These are phyloP conservation scores for Fraxinus sp. DNA, from an alignment of 305 asterid species.

Conservation along the genomic window DNA sequence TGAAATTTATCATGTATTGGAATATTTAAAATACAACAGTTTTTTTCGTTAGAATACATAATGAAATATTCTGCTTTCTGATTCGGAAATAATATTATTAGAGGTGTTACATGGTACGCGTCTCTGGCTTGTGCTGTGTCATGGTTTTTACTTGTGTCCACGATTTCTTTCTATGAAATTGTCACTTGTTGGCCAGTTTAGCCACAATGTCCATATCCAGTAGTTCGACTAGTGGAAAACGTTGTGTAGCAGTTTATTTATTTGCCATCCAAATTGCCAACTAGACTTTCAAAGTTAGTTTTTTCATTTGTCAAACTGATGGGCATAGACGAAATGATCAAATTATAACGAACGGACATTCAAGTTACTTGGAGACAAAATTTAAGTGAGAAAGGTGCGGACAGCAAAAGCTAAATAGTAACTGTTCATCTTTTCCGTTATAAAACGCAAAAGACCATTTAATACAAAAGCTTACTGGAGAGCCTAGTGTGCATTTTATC, in stretches of 20 bases:
- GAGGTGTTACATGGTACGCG: background rate
- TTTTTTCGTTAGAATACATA: background rate
- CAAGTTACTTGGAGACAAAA: background rate
- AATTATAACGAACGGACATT: background rate
- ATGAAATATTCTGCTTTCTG: background rate
- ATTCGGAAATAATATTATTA: background rate
- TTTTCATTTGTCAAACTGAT: background rate
- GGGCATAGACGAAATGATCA: background rate
- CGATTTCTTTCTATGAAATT: background rate
- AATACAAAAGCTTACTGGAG: background rate
- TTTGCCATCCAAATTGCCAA: background rate
- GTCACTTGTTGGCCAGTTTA: background rate
- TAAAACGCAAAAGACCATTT: too few relatives aligned
- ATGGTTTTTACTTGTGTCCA: background rate
- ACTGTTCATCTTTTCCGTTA: background rate
- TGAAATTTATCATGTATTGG: conserved; percentile 8
- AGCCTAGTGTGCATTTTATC: background rate
- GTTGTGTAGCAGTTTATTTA: background rate
- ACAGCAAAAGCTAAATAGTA: background rate
- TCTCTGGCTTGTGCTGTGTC: background rate
- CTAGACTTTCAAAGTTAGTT: background rate
- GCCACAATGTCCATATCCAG: background rate
- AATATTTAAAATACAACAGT: background rate
- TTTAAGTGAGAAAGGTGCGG: background rate
- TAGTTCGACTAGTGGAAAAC: background rate